Base-by-base conservation (phyloP, 352 stramenopile species). In the Globisporangium solare region DNA sequence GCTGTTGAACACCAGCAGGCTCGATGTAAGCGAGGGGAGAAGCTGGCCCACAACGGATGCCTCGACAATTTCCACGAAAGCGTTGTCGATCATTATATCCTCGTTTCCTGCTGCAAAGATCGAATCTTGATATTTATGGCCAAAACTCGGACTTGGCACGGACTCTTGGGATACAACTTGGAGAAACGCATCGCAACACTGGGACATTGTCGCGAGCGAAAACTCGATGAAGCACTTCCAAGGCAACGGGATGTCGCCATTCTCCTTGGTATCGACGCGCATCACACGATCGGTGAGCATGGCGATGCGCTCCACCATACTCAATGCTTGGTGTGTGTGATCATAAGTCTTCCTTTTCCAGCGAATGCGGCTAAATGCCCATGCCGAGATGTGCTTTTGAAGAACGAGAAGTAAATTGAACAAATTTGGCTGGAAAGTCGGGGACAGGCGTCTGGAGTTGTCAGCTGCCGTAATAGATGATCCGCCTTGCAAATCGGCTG, bases 321-420 rank as follows among this genome's bases (percentile, higher is more conserved):
- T 24, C 42, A 54, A 11, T 35, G 3, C 13, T 6, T n/a, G 48
- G 45, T 60, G 15, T 22, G 24, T 15, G 11, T 42, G 13, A 0
- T 39, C 24, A 10, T 66, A 51, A 11, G 66, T 22, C 11, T 32
- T 40, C 63, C 54, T 74, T 14, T 74, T 40, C 66, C 66, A 73
- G 22, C 21, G 43, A 2, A 54, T 32, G 50, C 62, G 53, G 17
- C 51, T 74, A 12, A 60, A 62, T n/a, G 81, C 79, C 74, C 76
- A 87, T 31, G 73, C 79, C 3, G 69, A 70, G 35, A 93, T 54
- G 27, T 95, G 84, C 50, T 95, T 95, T 52, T 87, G 73, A 2
- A 95, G 21, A 3, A 63, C 61, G 51, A 60, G 40, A 7, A 81
- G 53, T 1, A 63, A 20, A 15, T 59, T 59, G 41, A 79, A 54